Percentiles rank a stretch among this genome's conserved stretches.
phyloP scores from a whole-genome alignment of 2,329 filamentous ascomycete species.

The Simplicillium aogashimaense region DNA sequence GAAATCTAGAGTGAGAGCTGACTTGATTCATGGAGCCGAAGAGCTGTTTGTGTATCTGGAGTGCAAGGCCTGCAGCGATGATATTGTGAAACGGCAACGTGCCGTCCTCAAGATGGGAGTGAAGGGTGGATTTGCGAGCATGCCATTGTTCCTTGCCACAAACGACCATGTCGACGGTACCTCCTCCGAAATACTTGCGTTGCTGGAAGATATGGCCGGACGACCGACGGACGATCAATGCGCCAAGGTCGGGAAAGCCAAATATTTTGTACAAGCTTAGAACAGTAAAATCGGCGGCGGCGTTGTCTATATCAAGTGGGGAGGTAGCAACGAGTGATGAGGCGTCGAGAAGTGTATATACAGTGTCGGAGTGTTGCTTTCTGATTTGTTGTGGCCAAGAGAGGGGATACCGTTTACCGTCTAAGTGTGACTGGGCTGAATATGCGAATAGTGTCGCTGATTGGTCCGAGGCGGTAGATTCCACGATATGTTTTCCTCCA shows the following conservation, averaged over 20 bases:
- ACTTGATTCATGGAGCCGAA: conserved; percentile 64
- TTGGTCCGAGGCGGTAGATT: conserved; percentile 11
- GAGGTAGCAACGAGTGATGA: conserved; percentile 73
- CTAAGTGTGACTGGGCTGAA: conserved; percentile 89
- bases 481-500: conserved; percentile 21
- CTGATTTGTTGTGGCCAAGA: conserved; percentile 51
- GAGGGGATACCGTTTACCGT: conserved; percentile 65
- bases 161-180: conserved; percentile 85
- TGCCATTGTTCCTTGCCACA: conserved; percentile 76
- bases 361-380: conserved; percentile 12
- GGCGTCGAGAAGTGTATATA: conserved; percentile 72
- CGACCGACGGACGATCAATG: conserved; percentile 68
- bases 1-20: conserved; percentile 58
- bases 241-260: conserved; percentile 86
- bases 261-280: conserved; percentile 97
- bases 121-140: conserved; percentile 62
- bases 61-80: conserved; percentile 65
- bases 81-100: conserved; percentile 88
- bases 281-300: conserved; percentile 73
- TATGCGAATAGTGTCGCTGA: conserved; percentile 58
- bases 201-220: conserved; percentile 53
- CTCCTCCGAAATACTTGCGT: conserved; percentile 83
- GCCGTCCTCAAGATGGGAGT: conserved; percentile 82
- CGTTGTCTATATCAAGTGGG: conserved; percentile 56
- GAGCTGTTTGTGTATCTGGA: conserved; percentile 57